These are phyloP conservation scores for Senna tora DNA, from an alignment of 306 rosid genomes.

Conservation along the genomic window DNA sequence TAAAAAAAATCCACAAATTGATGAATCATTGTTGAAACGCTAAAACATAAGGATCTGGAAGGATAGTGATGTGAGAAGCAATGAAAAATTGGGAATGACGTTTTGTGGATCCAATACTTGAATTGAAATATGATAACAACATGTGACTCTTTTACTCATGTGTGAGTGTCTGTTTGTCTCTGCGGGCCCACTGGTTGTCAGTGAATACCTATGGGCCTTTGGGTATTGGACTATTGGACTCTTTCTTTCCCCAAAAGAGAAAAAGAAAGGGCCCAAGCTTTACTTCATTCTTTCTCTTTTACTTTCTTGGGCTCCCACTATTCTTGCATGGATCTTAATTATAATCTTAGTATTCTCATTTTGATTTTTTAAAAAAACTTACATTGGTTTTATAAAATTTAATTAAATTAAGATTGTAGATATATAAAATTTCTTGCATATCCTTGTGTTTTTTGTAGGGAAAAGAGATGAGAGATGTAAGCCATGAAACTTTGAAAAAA, in stretches of 20 bases:
- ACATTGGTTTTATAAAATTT: too few relatives aligned
- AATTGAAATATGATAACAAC: not conserved
- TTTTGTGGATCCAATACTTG: slow-evolving; percentile 18
- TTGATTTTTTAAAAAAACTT: too few relatives aligned
- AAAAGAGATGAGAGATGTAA: too few relatives aligned
- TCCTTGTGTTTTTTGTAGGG: too few relatives aligned
- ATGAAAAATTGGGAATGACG: not conserved
- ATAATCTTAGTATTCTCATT: too few relatives aligned
- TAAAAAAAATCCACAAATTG: slow-evolving; percentile 3
- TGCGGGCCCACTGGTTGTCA: not conserved
- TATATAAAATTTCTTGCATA: too few relatives aligned
- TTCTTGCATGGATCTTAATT: too few relatives aligned
- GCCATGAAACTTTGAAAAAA: too few relatives aligned
- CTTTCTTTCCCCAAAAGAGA: not conserved
- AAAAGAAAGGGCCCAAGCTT: not conserved
- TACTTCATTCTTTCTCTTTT: not conserved
- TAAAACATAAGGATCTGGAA: not conserved
- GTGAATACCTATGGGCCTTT: not conserved
- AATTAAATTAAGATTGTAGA: too few relatives aligned
- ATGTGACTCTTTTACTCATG: not conserved
- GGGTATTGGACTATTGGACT: too few relatives aligned
- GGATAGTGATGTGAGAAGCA: slow-evolving; percentile 17
- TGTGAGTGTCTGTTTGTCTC: slow-evolving; percentile 1
- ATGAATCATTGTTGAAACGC: slow-evolving; percentile 12
- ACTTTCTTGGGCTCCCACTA: too few relatives aligned